Base-by-base conservation (phyloP, 2,329 filamentous ascomycete species). In the Phaeosphaeriaceae sp. region DNA sequence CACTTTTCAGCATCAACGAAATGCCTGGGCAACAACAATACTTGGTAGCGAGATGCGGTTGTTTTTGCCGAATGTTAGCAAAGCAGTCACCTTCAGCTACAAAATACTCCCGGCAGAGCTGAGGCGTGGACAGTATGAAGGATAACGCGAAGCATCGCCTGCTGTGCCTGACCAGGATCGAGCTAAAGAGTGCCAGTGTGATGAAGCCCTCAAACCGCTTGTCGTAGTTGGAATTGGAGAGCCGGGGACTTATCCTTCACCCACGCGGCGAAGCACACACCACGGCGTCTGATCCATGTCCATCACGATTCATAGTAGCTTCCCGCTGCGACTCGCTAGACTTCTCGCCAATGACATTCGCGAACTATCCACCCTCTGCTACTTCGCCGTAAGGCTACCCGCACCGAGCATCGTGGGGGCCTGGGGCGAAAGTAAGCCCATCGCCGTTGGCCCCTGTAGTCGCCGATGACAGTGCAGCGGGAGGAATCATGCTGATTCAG, bases 381-480 rank as follows among this genome's bases (percentile, higher is more conserved):
- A 30, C 19, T 10, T 26, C 9, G 49, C 32, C 17, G 15, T 17
- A 52, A 43, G 11, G 30, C 30, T 43, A 15, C 15, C 30, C n/a
- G 22, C 13, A 52, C 17, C 49, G 10, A 51, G 19, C 10, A 17
- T 6, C n/a, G n/a, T 35, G 30, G 49, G 49, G 30, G n/a, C 11
- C 5, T 15, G 21, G 49, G 30, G 19, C 19, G 19, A 40, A 30
- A 42, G 30, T 52, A 52, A 52, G 49, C 49, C 2, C 30, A 52
- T 7, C n/a, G 6, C n/a, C 40, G 43, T 23, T 42, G 32, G 22
- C 11, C 49, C 21, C 48, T 13, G 28, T 17, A 28, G 49, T 52
- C 49, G 32, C 49, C 49, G 49, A 52, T 52, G 49, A 52, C 32
- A 40, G 19, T 43, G 49, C 32, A 50, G 15, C 15, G 19, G 5